Evolutionary conservation across 2,329 filamentous ascomycete genomes (phyloP).

Genomic region (Penicillium sp.): DNA sequence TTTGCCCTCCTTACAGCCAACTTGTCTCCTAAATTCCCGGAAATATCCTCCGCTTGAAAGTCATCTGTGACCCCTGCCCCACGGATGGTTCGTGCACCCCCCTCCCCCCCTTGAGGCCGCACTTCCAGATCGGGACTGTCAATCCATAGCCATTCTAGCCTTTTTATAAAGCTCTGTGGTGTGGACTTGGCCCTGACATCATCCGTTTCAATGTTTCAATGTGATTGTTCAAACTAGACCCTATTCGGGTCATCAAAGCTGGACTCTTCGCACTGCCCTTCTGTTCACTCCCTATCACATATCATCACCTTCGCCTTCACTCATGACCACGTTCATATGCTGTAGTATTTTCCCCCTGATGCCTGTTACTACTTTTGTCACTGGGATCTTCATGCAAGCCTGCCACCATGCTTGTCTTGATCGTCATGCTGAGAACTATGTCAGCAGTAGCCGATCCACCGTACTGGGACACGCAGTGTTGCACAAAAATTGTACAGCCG

Average conservation of each 20-base stretch:
- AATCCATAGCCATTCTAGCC: too few species aligned
- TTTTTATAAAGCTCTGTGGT: too few species aligned
- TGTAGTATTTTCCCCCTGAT: too few species aligned
- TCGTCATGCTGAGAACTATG: slow-evolving; percentile 13
- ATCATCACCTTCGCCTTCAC: not conserved
- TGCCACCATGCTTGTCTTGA: slow-evolving; percentile 6
- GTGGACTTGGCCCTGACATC: too few species aligned
- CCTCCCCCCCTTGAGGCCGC: not conserved
- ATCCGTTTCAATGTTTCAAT: too few species aligned
- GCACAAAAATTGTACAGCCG: slow-evolving; percentile 6
- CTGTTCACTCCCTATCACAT: not conserved
- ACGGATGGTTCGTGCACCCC: not conserved
- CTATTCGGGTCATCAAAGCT: too few species aligned
- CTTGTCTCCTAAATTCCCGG: not conserved
- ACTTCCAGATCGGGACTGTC: too few species aligned
- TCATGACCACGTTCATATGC: too few species aligned
- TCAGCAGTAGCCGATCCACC: slow-evolving; percentile 13
- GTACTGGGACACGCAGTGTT: slow-evolving; percentile 12
- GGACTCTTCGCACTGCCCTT: too few species aligned
- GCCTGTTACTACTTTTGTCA: not conserved
- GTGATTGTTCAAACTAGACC: too few species aligned
- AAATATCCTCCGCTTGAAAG: not conserved
- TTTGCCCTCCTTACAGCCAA: not conserved
- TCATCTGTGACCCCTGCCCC: not conserved
- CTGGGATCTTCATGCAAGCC: slow-evolving; percentile 1